These are phyloP conservation scores for Cyphellophora attinorum DNA, from an alignment of 2,329 filamentous ascomycete species.

Conservation along the genomic window DNA sequence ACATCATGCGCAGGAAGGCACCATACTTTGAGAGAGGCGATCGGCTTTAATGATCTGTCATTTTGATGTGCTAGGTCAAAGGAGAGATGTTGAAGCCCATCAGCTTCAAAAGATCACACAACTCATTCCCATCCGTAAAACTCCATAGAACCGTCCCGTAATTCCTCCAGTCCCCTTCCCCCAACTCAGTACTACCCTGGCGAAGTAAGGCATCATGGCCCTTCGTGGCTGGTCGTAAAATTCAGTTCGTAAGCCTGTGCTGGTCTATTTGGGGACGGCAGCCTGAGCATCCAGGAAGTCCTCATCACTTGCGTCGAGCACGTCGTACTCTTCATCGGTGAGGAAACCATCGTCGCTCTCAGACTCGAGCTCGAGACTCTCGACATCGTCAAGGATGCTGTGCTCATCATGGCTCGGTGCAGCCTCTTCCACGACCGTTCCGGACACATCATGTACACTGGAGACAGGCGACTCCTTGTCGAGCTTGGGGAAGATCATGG, in stretches of 20 bases:
- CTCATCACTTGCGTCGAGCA: constrained; percentile 88
- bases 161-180: neutral
- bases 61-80: no score
- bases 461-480: constrained; percentile 83
- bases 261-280: constrained; percentile 9
- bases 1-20: no score
- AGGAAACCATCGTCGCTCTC: constrained; percentile 58
- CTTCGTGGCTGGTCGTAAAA: neutral
- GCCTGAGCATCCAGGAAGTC: constrained; percentile 51
- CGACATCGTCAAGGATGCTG: constrained; percentile 48
- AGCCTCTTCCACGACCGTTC: constrained; percentile 22
- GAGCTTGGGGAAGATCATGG: constrained; percentile 94
- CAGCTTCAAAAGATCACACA: no score
- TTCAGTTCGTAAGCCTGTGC: neutral
- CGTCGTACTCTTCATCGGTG: constrained; percentile 97
- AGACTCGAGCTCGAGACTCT: constrained; percentile 45
- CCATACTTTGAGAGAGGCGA: no score
- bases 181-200: constrained; percentile 1
- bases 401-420: constrained; percentile 38
- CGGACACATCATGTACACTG: constrained; percentile 61
- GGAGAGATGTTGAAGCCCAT: no score
- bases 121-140: no score
- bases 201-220: neutral
- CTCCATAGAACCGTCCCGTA: neutral
- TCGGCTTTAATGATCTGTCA: no score